Percentiles rank a stretch among this genome's conserved stretches.
These are phyloP conservation scores for Globisporangium viniferum DNA, from an alignment of 352 stramenopile species.

Conservation along the genomic window DNA sequence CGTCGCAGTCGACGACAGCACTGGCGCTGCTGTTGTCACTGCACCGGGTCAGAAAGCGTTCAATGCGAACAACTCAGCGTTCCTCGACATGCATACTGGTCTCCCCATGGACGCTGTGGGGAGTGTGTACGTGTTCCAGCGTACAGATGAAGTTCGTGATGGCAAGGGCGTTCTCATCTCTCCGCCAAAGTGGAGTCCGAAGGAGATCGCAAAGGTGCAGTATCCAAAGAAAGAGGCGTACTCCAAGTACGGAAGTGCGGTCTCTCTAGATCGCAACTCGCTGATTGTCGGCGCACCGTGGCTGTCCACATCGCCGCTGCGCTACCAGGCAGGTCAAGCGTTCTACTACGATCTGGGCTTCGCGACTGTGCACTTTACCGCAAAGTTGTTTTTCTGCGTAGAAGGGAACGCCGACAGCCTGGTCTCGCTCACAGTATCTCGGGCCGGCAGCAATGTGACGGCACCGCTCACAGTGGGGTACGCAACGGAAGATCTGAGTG, in stretches of 20 bases:
- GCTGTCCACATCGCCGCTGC: slow-evolving; percentile 40
- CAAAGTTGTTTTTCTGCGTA: slow-evolving; percentile 51
- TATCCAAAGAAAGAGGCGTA: slow-evolving; percentile 61
- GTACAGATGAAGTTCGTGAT: slow-evolving; percentile 58
- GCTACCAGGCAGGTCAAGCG: slow-evolving; percentile 41
- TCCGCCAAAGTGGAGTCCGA: slow-evolving; percentile 60
- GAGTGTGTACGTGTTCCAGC: slow-evolving; percentile 67
- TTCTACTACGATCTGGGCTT: slow-evolving; percentile 71
- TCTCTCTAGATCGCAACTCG: slow-evolving; percentile 54
- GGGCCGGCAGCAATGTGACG: slow-evolving; percentile 38
- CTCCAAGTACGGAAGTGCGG: slow-evolving; percentile 48
- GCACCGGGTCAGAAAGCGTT: slow-evolving; percentile 72
- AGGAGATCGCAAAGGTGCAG: slow-evolving; percentile 79
- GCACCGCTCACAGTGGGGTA: slow-evolving; percentile 60
- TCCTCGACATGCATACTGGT: slow-evolving; percentile 28
- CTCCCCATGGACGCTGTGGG: slow-evolving; percentile 42
- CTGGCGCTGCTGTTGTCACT: slow-evolving; percentile 77
- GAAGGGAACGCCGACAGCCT: slow-evolving; percentile 54
- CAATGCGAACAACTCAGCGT: slow-evolving; percentile 80
- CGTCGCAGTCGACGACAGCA: slow-evolving; percentile 82
- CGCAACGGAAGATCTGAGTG: slow-evolving; percentile 74
- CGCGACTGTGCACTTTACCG: slow-evolving; percentile 54
- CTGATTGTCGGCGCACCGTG: slow-evolving; percentile 59
- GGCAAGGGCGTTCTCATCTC: slow-evolving; percentile 60
- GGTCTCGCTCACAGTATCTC: slow-evolving; percentile 59